These are phyloP conservation scores for Tolypocladium ovalisporum DNA, from an alignment of 2,329 filamentous ascomycete species.

Conservation along the genomic window DNA sequence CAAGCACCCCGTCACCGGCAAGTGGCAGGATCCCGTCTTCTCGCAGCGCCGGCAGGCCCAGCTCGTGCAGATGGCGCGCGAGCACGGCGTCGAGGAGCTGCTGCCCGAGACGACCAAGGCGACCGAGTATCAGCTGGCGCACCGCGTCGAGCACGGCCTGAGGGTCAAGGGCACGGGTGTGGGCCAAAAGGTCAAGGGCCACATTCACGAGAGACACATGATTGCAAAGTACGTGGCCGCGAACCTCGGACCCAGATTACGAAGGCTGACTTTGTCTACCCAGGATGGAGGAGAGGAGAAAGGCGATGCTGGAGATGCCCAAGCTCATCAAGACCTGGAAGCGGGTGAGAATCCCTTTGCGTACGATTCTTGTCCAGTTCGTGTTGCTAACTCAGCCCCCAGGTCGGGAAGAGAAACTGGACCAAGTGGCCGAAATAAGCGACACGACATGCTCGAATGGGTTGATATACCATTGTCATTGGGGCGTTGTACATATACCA, in stretches of 20 bases:
- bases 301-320: constrained; percentile 93
- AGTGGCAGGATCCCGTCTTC: constrained; percentile 74
- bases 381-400: constrained; percentile 21
- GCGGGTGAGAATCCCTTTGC: constrained; percentile 48
- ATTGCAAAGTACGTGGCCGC: constrained; percentile 49
- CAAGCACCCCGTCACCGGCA: constrained; percentile 68
- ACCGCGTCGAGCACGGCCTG: constrained; percentile 68
- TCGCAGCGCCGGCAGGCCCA: constrained; percentile 84
- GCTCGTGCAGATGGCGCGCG: constrained; percentile 72
- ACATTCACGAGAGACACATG: constrained; percentile 81
- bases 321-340: constrained; percentile 89
- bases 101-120: constrained; percentile 69
- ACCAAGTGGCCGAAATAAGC: constrained; percentile 45
- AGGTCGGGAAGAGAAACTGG: constrained; percentile 47
- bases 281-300: constrained; percentile 77
- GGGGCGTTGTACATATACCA: constrained; percentile 16
- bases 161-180: constrained; percentile 87
- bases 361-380: background rate
- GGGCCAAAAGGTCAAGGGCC: constrained; percentile 90
- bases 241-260: too few relatives aligned
- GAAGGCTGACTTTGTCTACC: constrained; percentile 4
- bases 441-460: background rate
- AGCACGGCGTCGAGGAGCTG: constrained; percentile 71
- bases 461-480: background rate
- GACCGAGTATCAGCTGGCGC: constrained; percentile 57